A percentile compares a stretch with the other conserved stretches of the same genome.
phyloP scores from a whole-genome alignment of 2,329 filamentous ascomycete species.

The Paecilomyces sp. region DNA sequence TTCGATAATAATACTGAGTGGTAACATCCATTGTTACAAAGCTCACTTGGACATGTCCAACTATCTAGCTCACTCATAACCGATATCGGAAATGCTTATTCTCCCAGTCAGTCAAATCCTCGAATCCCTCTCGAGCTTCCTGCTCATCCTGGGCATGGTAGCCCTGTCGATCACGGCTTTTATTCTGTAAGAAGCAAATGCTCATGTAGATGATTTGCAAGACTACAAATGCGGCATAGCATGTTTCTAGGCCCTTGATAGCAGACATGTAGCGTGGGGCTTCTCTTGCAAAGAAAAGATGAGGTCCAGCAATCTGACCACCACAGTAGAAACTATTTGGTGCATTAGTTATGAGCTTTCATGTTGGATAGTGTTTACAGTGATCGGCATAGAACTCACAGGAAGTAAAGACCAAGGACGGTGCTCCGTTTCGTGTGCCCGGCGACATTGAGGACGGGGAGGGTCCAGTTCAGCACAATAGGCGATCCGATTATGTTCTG shows the following conservation, averaged over 20 bases:
- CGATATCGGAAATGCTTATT: constrained; percentile 6
- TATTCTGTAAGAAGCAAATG: constrained; percentile 19
- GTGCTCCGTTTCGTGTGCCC: constrained; percentile 47
- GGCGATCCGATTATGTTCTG: constrained; percentile 40
- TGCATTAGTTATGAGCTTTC: neutral
- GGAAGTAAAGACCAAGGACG: constrained; percentile 40
- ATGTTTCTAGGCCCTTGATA: constrained; percentile 35
- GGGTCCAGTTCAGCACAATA: constrained; percentile 42
- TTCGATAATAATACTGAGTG: no score
- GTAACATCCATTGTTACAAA: neutral
- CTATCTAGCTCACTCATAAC: neutral
- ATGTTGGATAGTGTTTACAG: no score
- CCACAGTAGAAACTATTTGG: constrained; percentile 35
- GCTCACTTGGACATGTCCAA: neutral
- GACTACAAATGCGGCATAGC: constrained; percentile 37
- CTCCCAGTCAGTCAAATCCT: constrained; percentile 5
- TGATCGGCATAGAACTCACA: neutral
- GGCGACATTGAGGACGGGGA: constrained; percentile 36
- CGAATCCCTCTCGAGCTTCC: constrained; percentile 3
- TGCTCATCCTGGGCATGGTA: neutral
- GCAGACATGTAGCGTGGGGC: constrained; percentile 40
- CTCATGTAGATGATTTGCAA: constrained; percentile 18
- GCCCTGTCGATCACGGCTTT: neutral
- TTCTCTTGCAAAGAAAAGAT: constrained; percentile 40
- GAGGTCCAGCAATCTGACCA: constrained; percentile 43